Evolutionary conservation across 2,329 filamentous ascomycete species (phyloP).

Genomic region (Diaporthe ilicicola): DNA sequence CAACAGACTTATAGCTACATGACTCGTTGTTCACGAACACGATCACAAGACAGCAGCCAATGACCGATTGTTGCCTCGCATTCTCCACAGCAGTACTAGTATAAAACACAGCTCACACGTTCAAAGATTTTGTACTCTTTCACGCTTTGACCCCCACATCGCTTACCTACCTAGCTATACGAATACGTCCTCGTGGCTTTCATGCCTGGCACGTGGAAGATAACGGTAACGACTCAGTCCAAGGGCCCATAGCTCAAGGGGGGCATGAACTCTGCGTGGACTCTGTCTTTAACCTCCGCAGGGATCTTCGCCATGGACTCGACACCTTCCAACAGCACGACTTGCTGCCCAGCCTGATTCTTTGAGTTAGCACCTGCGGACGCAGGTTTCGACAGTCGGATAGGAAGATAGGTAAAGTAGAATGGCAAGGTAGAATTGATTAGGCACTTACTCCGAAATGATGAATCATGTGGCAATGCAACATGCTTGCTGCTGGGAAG

Average conservation of each 20-base stretch:
- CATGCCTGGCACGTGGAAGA: too few species aligned
- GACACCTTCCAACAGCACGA: conserved; percentile 33
- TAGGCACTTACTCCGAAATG: conserved; percentile 33
- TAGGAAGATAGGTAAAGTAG: background rate
- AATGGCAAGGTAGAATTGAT: background rate
- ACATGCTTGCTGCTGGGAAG: conserved; percentile 35
- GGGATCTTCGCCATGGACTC: conserved; percentile 34
- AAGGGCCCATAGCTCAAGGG: conserved; percentile 33
- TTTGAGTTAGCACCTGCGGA: background rate
- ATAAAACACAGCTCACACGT: too few species aligned
- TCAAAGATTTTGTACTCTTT: too few species aligned
- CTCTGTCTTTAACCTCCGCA: conserved; percentile 31
- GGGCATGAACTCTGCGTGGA: conserved; percentile 33
- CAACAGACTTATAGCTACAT: too few species aligned
- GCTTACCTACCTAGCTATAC: too few species aligned
- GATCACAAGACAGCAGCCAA: too few species aligned
- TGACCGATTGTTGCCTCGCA: too few species aligned
- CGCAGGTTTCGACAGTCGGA: background rate
- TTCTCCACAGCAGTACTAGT: too few species aligned
- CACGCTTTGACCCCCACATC: too few species aligned
- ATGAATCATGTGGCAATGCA: conserved; percentile 36
- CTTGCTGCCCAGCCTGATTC: conserved; percentile 35
- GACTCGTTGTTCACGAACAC: too few species aligned
- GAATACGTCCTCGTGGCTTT: too few species aligned
- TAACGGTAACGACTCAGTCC: conserved; percentile 18